A percentile compares a stretch with the other conserved stretches of the same genome.
Conservation (phyloP, 345 rosid species). For the Linum tenue region DNA sequence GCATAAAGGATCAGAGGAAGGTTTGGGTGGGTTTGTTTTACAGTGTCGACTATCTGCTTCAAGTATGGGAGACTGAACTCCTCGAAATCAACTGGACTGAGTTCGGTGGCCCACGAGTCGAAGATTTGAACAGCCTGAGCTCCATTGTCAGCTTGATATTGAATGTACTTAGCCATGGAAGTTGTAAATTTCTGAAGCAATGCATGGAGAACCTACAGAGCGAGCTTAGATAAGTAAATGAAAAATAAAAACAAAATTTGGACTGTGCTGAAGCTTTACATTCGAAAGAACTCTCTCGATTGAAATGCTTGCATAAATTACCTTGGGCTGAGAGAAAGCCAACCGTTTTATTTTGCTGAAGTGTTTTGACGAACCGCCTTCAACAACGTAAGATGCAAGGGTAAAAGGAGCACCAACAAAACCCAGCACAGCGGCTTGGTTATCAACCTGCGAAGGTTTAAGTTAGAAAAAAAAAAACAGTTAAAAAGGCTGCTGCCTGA, state of each 20-base stretch:
- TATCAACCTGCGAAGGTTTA: conserved; percentile 46
- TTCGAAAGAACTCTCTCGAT: neutral
- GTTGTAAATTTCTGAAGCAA: conserved; percentile 75
- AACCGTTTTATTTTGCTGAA: conserved; percentile 70
- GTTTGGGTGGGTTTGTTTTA: conserved; percentile 74
- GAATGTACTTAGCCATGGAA: conserved; percentile 78
- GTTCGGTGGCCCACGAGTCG: conserved; percentile 98
- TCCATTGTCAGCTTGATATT: conserved; percentile 76
- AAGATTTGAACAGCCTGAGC: conserved; percentile 98
- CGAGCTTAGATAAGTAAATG: neutral
- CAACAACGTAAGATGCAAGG: conserved; percentile 87
- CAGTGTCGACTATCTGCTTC: conserved; percentile 74
- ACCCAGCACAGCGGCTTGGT: conserved; percentile 78
- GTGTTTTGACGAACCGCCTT: conserved; percentile 97
- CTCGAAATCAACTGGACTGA: conserved; percentile 91
- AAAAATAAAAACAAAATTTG: neutral
- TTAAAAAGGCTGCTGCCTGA: neutral
- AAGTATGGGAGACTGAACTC: conserved; percentile 85
- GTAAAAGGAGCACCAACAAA: conserved; percentile 99
- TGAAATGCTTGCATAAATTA: conserved; percentile 12
- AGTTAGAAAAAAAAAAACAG: neutral
- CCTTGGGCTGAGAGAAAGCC: conserved; percentile 95
- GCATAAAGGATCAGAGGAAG: conserved; percentile 88
- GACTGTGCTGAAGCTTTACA: neutral
- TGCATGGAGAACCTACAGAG: conserved; percentile 60